Base-by-base conservation (phyloP, 2,329 filamentous ascomycete species). In the Alternaria ventricosa region DNA sequence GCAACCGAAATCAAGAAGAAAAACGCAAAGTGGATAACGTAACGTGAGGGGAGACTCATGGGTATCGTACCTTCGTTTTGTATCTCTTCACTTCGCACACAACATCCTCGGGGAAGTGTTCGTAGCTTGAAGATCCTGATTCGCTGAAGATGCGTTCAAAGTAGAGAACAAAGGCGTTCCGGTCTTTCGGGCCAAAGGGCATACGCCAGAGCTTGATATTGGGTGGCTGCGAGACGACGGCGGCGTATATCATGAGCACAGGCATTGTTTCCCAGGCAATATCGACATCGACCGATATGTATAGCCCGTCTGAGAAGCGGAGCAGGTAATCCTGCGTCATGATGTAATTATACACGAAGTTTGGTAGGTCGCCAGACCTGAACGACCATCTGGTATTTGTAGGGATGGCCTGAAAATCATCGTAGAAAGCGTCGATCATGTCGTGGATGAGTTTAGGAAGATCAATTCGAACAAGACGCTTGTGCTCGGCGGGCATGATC, bases 271-370 rank as follows among this genome's bases (percentile, higher is more conserved):
- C 60, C 18, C n/a, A 60, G 15, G 61, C 55, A 3, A 57, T 47
- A 6, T 63, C 58, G 36, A 75, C 63, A 2, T 61, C 33, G 20
- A 76, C 58, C 8, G 65, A 57, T 4, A 80, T 6, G 33, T 54
- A 64, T 11, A 69, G 65, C 3, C 56, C 62, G 2, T 61, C 57
- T 11, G 50, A 64, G 1, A 58, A 64, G 22, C 74, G 60, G 5
- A 64, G 8, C 57, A 80, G 77, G 57, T 77, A 80, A 44, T 80
- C 78, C 18, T 75, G 75, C 2, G 71, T 72, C 2, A 69, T 69
- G n/a, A 79, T 41, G 43, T 77, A 78, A 46, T 78, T 77, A 63
- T 72, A 73, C 1, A 78, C 54, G 20, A 75, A 72, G 5, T 58
- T 61, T 3, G 69, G 70, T 12, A 80, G 59, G 33, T 78, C 64